Base-by-base conservation (phyloP, 192 early-diverging fungal species). In the Linnemannia zychae region DNA sequence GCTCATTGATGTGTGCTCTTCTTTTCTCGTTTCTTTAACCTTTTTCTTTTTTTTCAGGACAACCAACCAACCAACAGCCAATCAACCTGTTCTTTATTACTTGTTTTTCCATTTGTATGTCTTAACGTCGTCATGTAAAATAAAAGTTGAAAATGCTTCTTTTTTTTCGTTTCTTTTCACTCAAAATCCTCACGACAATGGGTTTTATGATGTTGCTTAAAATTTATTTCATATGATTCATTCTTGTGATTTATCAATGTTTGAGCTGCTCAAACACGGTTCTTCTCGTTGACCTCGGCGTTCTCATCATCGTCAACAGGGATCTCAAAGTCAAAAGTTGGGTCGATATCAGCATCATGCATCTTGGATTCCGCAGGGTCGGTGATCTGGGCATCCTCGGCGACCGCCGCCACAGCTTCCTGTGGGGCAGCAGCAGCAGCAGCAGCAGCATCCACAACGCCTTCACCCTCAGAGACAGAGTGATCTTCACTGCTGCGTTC, bases 251-350 rank as follows among this genome's bases (percentile, higher is more conserved):
- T 44, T 3, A 44, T 44, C 40, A 44, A 44, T 44, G 40, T 44
- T 44, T 6, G 40, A 9, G 40, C 4, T 3, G 40, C 4, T 44
- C 38, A 68, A 16, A 18, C 33, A 18, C 33, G 6, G 24, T 31
- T 31, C 57, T 33, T 63, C 24, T 28, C 57, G 57, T 63, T 15
- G 24, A 28, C 11, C 57, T 33, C 28, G 9, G 6, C 57, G 57
- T 63, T 49, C 66, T 77, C 47, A 16, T 63, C 36, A 2, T 73
- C 50, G 4, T 53, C 34, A 2, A 63, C 57, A 13, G 57, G 57
- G 69, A 71, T 13, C 46, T 76, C 74, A 75, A 75, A 75, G 9
- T 75, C 74, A 75, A 63, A 75, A 0, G 24, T 17, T 6, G 57
- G 46, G 11, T 67, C 71, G 16, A 74, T 37, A 31, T 75, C 67